Conservation (phyloP, 176 grass and related monocot species). For the Eremochloa ophiuroides region DNA sequence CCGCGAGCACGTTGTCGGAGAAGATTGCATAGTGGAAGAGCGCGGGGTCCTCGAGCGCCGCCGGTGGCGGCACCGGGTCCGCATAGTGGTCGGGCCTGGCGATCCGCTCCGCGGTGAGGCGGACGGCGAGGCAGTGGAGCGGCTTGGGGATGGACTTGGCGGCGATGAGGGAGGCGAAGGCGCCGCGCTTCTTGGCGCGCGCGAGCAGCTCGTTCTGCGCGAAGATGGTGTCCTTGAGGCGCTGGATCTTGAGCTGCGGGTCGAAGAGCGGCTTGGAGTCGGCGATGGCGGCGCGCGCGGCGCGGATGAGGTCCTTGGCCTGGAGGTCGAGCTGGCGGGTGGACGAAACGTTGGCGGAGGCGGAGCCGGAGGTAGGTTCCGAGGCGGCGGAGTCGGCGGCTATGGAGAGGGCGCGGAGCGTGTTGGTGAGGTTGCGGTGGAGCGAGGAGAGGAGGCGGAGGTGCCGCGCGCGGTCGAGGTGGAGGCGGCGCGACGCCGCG, state of each 20-base stretch:
- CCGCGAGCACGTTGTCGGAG: conserved; percentile 97
- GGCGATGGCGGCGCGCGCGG: conserved; percentile 66
- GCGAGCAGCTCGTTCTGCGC: conserved; percentile 82
- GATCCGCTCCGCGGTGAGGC: conserved; percentile 89
- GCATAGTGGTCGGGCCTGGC: conserved; percentile 54
- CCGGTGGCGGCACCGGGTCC: conserved; percentile 44
- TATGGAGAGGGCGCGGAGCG: conserved; percentile 38
- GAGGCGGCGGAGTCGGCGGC: neutral
- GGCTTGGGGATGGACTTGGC: conserved; percentile 95
- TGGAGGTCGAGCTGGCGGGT: conserved; percentile 53
- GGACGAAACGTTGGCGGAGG: neutral
- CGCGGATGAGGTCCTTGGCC: conserved; percentile 82
- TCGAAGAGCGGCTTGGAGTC: conserved; percentile 87
- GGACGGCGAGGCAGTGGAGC: conserved; percentile 97
- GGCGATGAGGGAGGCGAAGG: conserved; percentile 94
- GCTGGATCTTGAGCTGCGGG: conserved; percentile 98
- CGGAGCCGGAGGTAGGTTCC: neutral
- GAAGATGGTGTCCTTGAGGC: conserved; percentile 96
- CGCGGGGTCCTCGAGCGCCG: conserved; percentile 64
- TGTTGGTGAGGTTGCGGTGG: conserved; percentile 73
- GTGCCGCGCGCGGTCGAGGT: conserved; percentile 66
- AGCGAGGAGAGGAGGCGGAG: conserved; percentile 76
- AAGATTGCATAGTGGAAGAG: conserved; percentile 98
- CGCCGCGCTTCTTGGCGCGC: conserved; percentile 84
- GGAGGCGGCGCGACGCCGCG: conserved; percentile 58